Evolutionary conservation across 2,329 filamentous ascomycete species (phyloP), one percentile per base, ranked within the genome.

Genomic region (Diaporthe helianthi): DNA sequence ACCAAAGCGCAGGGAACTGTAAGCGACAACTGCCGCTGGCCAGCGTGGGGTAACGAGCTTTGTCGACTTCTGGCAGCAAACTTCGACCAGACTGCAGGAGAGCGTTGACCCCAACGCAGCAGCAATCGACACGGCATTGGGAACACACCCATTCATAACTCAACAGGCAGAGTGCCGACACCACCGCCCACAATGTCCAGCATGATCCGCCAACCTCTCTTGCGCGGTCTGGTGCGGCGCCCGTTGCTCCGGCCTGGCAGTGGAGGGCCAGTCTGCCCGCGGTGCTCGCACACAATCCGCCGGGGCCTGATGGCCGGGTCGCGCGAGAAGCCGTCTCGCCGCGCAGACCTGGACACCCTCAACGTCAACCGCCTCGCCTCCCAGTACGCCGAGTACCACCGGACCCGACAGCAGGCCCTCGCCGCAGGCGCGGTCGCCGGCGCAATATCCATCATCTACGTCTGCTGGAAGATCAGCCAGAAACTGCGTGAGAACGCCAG

Each of bases 401-500:
- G 80, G 36, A 83, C 84, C 68, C 82, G 85, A 47, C 84, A 80
- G 4, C 81, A 83, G 15, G 88, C 88, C 72, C 81, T 89, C 12
- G 76, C 83, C 22, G 82, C 82, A 19, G 87, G 87, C 24, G 80
- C 83, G 24, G 72, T 85, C 13, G 83, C 85, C 6, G 84, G 87
- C 36, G 74, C 85, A 69, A 76, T 86, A 38, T 83, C 84, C 29
- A 83, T 84, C 74, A 74, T 82, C 70, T 87, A 86, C 76, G 85
- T 85, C 4, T 82, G 81, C 12, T 86, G 79, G 76, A 86, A 86
- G 75, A 81, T 88, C 51, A 84, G 83, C 74, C 71, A 80, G 70
- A 80, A 80, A 51, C 72, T 78, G 55, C 70, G 73, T n/a, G 65
- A 29, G 65, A 38, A 54, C 2, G 17, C 31, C n/a, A 15, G 13